phyloP scores from a whole-genome alignment of 2,329 filamentous ascomycete species.

The Colletotrichum sp. region DNA sequence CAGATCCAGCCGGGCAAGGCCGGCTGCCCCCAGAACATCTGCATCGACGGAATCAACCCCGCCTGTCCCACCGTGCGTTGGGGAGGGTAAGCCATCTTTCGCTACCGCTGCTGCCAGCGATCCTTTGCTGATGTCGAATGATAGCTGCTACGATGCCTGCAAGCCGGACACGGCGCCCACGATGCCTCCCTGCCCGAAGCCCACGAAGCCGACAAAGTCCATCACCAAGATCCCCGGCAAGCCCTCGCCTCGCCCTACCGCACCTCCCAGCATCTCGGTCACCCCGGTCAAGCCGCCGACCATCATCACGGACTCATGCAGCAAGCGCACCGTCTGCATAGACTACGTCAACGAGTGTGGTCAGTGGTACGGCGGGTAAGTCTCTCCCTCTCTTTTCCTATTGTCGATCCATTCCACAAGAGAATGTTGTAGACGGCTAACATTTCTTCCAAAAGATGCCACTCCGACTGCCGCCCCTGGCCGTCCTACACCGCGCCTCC shows the following conservation, averaged over 20 bases:
- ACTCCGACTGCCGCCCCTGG: conserved; percentile 19
- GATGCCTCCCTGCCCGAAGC: conserved; percentile 13
- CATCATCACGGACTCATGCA: conserved; percentile 22
- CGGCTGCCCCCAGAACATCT: conserved; percentile 24
- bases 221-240: background rate
- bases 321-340: conserved; percentile 25
- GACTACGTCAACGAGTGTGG: conserved; percentile 24
- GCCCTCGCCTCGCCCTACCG: background rate
- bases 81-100: conserved; percentile 28
- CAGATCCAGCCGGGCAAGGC: background rate
- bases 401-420: conserved; percentile 13
- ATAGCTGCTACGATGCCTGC: conserved; percentile 36
- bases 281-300: background rate
- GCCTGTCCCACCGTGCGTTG: conserved; percentile 28
- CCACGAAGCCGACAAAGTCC: background rate
- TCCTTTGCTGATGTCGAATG: background rate
- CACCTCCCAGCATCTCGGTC: background rate
- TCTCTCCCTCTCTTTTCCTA: background rate
- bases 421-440: background rate
- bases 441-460: background rate
- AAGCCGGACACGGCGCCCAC: conserved; percentile 5
- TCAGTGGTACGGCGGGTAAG: conserved; percentile 27
- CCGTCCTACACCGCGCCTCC: conserved; percentile 21
- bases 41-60: conserved; percentile 29
- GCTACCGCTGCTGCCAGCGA: background rate